Evolutionary conservation across 1,284 basidiomycete species (phyloP).

Genomic region (Tilletia caries): DNA sequence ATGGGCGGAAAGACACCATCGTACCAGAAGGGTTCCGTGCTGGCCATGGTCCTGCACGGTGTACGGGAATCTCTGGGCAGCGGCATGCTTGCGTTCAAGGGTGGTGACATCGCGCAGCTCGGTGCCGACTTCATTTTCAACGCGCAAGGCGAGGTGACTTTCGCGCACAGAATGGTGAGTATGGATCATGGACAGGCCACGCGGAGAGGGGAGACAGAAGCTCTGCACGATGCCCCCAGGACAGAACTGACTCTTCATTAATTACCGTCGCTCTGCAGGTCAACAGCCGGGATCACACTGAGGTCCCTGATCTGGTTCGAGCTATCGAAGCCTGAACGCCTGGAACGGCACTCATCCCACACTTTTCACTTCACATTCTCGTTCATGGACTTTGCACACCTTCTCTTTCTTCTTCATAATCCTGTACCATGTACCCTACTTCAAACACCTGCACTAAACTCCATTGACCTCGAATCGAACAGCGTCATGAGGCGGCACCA

Average conservation of each 20-base stretch:
- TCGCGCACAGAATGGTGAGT: conserved; percentile 14
- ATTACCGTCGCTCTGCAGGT: neutral
- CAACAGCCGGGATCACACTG: conserved; percentile 16
- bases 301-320: conserved; percentile 4
- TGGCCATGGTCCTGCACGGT: neutral
- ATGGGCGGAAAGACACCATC: neutral
- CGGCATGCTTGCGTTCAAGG: conserved; percentile 9
- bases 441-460: no score
- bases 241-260: neutral
- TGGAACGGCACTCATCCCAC: neutral
- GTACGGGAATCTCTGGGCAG: neutral
- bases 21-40: conserved; percentile 11
- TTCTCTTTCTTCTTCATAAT: no score
- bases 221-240: no score
- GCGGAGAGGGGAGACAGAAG: no score
- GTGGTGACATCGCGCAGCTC: conserved; percentile 16
- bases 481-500: no score
- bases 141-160: neutral
- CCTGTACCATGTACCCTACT: no score
- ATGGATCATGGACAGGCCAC: neutral
- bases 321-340: neutral
- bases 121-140: conserved; percentile 18
- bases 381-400: neutral
- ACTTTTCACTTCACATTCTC: no score
- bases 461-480: no score